A percentile compares a stretch with the other conserved stretches of the same genome.
phyloP scores from a whole-genome alignment of 768 basidiomycete species.

The Amanita phalloides region DNA sequence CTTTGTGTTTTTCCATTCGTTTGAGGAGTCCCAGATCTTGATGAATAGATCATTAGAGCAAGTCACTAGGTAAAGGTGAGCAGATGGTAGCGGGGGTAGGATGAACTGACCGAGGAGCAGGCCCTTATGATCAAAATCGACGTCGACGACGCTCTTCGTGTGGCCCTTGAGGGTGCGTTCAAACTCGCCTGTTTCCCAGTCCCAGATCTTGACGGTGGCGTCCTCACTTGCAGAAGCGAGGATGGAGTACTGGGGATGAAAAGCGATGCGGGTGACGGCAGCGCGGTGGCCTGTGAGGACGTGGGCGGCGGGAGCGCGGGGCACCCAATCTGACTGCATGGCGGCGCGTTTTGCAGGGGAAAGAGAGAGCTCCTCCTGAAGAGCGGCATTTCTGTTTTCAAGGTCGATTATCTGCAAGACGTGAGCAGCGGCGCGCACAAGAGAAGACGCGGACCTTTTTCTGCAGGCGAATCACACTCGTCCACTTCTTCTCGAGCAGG shows the following conservation, averaged over 20 bases:
- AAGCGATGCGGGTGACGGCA: slow-evolving; percentile 69
- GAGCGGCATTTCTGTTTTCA: slow-evolving; percentile 70
- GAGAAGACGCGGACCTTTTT: slow-evolving; percentile 57
- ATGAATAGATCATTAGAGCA: slow-evolving; percentile 82
- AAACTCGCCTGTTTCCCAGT: slow-evolving; percentile 93
- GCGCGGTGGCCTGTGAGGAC: slow-evolving; percentile 68
- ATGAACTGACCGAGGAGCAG: slow-evolving; percentile 53
- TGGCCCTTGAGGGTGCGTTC: slow-evolving; percentile 89
- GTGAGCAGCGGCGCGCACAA: neutral
- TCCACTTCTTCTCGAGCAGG: slow-evolving; percentile 96
- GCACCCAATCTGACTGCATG: slow-evolving; percentile 78
- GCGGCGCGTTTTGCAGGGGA: slow-evolving; percentile 43
- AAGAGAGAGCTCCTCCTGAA: slow-evolving; percentile 59
- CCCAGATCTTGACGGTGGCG: slow-evolving; percentile 88
- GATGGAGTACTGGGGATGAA: slow-evolving; percentile 79
- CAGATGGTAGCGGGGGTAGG: neutral
- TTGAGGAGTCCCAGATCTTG: slow-evolving; percentile 85
- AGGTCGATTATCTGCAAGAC: slow-evolving; percentile 81
- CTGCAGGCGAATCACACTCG: slow-evolving; percentile 88
- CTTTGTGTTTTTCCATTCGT: slow-evolving; percentile 84
- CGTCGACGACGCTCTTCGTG: slow-evolving; percentile 80
- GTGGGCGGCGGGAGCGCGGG: slow-evolving; percentile 73
- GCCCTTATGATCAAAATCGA: slow-evolving; percentile 84
- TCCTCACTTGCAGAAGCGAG: slow-evolving; percentile 85
- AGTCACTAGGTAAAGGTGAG: slow-evolving; percentile 20